These are phyloP conservation scores for Daedaleopsis sinensis DNA, from an alignment of 768 basidiomycete species.

Conservation along the genomic window DNA sequence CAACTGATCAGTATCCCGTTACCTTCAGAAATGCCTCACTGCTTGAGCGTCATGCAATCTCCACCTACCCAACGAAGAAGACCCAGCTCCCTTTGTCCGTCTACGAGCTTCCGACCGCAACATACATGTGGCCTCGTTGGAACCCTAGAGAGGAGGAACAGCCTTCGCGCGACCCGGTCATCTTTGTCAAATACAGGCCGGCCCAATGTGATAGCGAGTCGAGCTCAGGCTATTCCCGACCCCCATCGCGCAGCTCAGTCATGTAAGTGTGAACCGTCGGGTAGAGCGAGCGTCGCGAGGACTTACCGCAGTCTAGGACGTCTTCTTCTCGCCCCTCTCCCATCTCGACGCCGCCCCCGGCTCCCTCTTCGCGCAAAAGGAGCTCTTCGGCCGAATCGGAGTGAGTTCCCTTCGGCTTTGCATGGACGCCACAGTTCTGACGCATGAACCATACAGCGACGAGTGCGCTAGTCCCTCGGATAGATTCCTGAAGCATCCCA, in stretches of 20 bases:
- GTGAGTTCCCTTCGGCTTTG: constrained; percentile 4
- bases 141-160: constrained; percentile 4
- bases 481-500: constrained; percentile 18
- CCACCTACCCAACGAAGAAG: background rate
- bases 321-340: background rate
- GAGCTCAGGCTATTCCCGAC: background rate
- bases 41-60: constrained; percentile 11
- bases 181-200: constrained; percentile 18
- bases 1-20: background rate
- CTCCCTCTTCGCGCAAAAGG: constrained; percentile 8
- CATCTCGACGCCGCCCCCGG: constrained; percentile 5
- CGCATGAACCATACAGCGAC: constrained; percentile 2
- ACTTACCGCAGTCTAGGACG: background rate
- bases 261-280: background rate
- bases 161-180: background rate
- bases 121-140: constrained; percentile 25
- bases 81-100: constrained; percentile 13
- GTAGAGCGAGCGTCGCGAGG: background rate
- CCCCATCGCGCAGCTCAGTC: background rate
- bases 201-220: background rate
- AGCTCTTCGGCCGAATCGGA: constrained; percentile 19
- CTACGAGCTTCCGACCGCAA: constrained; percentile 22
- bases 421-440: constrained; percentile 4
- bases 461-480: constrained; percentile 15
- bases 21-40: background rate